Evolutionary conservation across 2,329 filamentous ascomycete genomes (phyloP).

Genomic region (Paraphoma chrysanthemicola): DNA sequence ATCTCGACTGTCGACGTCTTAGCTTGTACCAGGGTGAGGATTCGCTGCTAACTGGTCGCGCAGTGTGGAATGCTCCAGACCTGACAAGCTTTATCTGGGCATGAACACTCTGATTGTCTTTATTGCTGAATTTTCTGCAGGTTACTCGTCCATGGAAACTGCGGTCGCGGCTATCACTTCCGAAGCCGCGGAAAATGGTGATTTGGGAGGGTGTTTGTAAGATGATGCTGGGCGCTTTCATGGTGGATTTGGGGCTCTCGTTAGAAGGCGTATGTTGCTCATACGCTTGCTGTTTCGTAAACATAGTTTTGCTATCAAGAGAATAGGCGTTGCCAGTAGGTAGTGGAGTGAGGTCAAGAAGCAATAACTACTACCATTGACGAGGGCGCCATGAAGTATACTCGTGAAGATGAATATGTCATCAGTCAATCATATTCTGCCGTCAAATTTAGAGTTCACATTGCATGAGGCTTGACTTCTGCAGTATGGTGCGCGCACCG

Average conservation of each 20-base stretch:
- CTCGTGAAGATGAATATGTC: neutral
- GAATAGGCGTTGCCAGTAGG: neutral
- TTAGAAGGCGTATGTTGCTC: neutral
- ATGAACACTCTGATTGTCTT: neutral
- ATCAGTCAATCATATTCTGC: neutral
- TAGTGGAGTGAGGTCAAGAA: neutral
- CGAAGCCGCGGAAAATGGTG: neutral
- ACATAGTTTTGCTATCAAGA: neutral
- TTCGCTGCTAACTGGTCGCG: neutral
- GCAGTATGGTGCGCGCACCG: neutral
- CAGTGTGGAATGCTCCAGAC: neutral
- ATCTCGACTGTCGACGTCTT: neutral
- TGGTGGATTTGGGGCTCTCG: neutral
- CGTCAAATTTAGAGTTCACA: neutral
- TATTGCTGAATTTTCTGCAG: neutral
- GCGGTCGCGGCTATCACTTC: neutral
- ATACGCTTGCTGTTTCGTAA: neutral
- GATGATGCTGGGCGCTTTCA: neutral
- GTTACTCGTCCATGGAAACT: neutral
- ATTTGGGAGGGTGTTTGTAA: neutral
- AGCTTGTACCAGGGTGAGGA: neutral
- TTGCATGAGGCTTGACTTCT: neutral
- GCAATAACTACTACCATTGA: neutral
- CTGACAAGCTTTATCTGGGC: neutral
- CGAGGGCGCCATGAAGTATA: neutral